Evolutionary conservation across 768 basidiomycete species (phyloP).

Genomic region (Paxillus ammoniavirescens): DNA sequence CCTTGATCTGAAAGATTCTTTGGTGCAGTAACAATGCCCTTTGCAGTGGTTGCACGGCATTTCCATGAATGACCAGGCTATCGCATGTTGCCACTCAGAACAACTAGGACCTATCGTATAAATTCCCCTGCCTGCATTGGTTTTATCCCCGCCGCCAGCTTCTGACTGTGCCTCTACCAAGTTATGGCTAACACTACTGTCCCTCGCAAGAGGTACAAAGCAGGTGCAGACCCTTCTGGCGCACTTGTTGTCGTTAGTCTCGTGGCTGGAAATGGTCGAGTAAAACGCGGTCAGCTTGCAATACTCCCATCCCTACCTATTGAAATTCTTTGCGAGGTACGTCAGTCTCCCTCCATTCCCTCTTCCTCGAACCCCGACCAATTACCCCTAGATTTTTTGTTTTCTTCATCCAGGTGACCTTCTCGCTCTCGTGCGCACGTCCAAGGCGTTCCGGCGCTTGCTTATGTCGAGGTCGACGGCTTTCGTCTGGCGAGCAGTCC

Average conservation of each 20-base stretch:
- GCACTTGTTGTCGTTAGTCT: background rate
- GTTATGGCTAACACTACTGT: constrained; percentile 7
- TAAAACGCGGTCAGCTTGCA: constrained; percentile 17
- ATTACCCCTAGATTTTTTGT: constrained; percentile 37
- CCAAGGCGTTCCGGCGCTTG: constrained; percentile 38
- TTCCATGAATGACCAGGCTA: background rate
- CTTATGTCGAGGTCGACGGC: constrained; percentile 33
- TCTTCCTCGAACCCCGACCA: background rate
- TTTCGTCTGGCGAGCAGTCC: constrained; percentile 34
- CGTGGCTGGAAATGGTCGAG: background rate
- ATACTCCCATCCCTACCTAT: constrained; percentile 36
- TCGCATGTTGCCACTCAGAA: constrained; percentile 5
- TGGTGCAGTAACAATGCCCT: too few species aligned
- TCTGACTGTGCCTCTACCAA: background rate
- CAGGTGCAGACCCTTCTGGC: background rate
- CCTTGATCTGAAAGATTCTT: too few species aligned
- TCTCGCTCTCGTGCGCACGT: constrained; percentile 43
- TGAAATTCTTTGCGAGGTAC: constrained; percentile 29
- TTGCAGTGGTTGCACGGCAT: too few species aligned
- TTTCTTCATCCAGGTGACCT: constrained; percentile 46
- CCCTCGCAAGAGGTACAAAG: background rate
- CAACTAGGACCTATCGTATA: background rate
- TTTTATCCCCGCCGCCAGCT: background rate
- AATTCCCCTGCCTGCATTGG: background rate
- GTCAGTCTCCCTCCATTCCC: background rate